Base-by-base conservation (phyloP, 1,139 yeast species). In the Hyphopichia khmerensis region DNA sequence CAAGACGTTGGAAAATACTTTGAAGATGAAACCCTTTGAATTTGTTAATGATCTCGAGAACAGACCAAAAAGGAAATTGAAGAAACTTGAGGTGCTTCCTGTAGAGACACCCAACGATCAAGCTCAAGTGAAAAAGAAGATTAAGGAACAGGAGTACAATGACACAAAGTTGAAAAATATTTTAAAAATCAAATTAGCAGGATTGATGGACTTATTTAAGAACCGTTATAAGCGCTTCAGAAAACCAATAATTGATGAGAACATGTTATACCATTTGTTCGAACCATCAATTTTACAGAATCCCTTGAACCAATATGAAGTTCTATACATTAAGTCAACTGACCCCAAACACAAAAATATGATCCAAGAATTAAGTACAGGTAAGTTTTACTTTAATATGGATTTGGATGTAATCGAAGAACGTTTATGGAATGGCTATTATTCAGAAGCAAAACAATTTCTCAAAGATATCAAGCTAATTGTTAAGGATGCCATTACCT, bases 361-460 rank as follows among this genome's bases (percentile, higher is more conserved):
- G 93, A 88, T 95, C 49, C 65, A 81, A 26, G 98, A 95, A 55
- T 70, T 80, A 6, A 63, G 81, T 0, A 85, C 96, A 0, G 96
- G 95, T 2, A 80, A 77, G 44, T 75, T 73, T 50, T 93, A 73
- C 59, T 77, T 75, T 65, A 93, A 93, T 53, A 95, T 93, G 88
- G 99, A 93, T 57, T 71, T 95, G 46, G 99, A 93, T 59, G 84
- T 90, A 15, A 81, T 95, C 38, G 99, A 93, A 57, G 99, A 93
- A 57, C 75, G 99, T 44, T 68, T 95, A 43, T 93, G 99, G 99
- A 93, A 93, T 63, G 99, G 99, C 0, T 93, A 69, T 60, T 93
- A 95, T 58, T 84, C 91, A 29, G 97, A 91, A 55, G 97, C 99
- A 13, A 84, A 81, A 51, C 98, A 93, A 59, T 91, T 87, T 58